phyloP scores from a whole-genome alignment of 331 rosid genomes.

The Phaseolus coccineus region DNA sequence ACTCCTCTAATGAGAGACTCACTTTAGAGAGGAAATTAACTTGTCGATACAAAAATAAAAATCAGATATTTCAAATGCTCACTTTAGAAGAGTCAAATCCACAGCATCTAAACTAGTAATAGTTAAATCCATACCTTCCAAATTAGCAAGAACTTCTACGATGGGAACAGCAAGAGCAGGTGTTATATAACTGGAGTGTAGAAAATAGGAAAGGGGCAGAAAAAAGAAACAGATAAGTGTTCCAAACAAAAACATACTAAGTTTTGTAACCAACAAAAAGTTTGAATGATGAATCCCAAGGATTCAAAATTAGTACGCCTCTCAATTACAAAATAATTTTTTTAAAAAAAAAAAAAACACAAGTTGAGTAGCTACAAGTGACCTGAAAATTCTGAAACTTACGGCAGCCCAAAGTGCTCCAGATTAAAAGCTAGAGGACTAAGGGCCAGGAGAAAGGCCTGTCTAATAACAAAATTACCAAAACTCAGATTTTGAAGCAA shows the following conservation, averaged over 20 bases:
- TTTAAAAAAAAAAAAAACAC: not conserved
- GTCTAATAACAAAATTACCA: not conserved
- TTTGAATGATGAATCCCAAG: not conserved
- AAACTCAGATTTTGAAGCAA: not conserved
- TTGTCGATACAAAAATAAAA: too few species aligned
- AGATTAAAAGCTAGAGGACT: not conserved
- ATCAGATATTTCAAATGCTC: not conserved
- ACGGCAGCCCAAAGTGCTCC: not conserved
- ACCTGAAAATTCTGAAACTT: slow-evolving; percentile 7
- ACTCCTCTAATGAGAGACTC: not conserved
- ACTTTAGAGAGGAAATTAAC: not conserved
- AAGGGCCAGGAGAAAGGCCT: not conserved
- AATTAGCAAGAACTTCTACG: not conserved
- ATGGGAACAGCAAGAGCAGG: slow-evolving; percentile 9
- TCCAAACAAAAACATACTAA: too few species aligned
- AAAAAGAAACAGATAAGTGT: too few species aligned
- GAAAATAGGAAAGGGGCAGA: too few species aligned
- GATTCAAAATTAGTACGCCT: not conserved
- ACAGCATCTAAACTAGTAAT: not conserved
- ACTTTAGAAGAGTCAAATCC: not conserved
- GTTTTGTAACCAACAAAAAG: too few species aligned
- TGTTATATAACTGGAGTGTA: not conserved
- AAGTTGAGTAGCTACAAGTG: not conserved
- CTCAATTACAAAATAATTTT: not conserved
- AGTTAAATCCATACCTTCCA: not conserved